Evolutionary conservation across 1,284 basidiomycete genomes (phyloP), one percentile per base, ranked within the genome.

Genomic region (Cutaneotrichosporon mucoides): DNA sequence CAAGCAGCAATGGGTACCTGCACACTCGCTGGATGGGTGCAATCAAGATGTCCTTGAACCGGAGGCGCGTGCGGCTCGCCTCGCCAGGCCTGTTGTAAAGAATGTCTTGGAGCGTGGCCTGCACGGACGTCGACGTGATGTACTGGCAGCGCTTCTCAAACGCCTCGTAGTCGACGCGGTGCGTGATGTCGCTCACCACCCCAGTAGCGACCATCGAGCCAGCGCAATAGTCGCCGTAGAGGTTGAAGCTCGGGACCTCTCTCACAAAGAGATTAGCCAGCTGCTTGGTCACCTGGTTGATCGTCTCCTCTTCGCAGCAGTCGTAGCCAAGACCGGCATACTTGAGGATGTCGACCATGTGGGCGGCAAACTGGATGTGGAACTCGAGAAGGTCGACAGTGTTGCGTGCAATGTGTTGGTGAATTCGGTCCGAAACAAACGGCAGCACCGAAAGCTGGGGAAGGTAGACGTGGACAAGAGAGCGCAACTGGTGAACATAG

Each of bases 1-100:
- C 86, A 41, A 97, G 84, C 11, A 97, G 82, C 45, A 96, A 82
- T 8, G 92, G 91, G 72, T 97, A 97, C 68, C 88, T 90, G 82
- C 92, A 94, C 49, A 94, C 87, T 44, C 91, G 82, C 76, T 94
- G 91, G 15, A 93, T 83, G 6, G 91, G 91, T 73, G 90, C 90
- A 78, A 94, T 93, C 77, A 94, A 81, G 72, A 91, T 89, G 76
- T 94, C 91, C 66, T 84, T 80, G 52, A 92, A 83, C 49, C 75
- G 74, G 8, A 79, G 65, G n/a, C 76, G 69, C 9, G 67, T 68
- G 9, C 73, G 66, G 41, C 62, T 59, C 13, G 68, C 48, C 9
- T 61, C 57, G 13, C 67, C 43, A 38, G 64, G 48, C 38, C 62
- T 55, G 38, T 68, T 76, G 48, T 73, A 53, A 8, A 79, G 68